These are phyloP conservation scores for Adansonia madagascariensis DNA, from an alignment of 441 rosid genomes.

Conservation along the genomic window DNA sequence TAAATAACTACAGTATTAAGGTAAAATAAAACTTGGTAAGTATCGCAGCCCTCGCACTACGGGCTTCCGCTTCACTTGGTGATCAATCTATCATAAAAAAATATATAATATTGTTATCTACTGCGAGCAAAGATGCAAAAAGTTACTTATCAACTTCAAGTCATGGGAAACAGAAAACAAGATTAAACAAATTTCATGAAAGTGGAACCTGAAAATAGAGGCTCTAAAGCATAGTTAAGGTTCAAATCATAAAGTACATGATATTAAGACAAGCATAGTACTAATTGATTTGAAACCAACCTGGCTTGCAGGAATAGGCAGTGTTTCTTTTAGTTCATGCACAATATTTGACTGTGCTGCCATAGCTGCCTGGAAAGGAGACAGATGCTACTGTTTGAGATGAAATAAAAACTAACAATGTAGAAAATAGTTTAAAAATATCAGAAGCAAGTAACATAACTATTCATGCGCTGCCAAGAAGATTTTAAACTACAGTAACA, in stretches of 20 bases:
- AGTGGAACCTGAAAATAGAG: not conserved
- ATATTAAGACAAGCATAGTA: slow-evolving; percentile 6
- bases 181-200: not conserved
- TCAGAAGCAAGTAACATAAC: not conserved
- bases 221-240: not conserved
- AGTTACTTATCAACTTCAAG: not conserved
- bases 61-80: not conserved
- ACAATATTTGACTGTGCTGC: slow-evolving; percentile 64
- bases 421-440: not conserved
- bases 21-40: not conserved
- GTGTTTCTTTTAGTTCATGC: slow-evolving; percentile 64
- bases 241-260: not conserved
- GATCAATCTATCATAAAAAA: not conserved
- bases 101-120: not conserved
- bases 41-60: no score
- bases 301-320: slow-evolving; percentile 42
- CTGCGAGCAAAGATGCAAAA: slow-evolving; percentile 5
- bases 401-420: not conserved
- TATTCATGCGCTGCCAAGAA: slow-evolving; percentile 5
- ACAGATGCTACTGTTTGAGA: not conserved
- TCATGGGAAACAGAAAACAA: not conserved
- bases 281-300: slow-evolving; percentile 35
- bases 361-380: slow-evolving; percentile 73
- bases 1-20: not conserved
- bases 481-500: not conserved